phyloP scores from a whole-genome alignment of 192 early-diverging fungal species.

The Paraglomus occultum region DNA sequence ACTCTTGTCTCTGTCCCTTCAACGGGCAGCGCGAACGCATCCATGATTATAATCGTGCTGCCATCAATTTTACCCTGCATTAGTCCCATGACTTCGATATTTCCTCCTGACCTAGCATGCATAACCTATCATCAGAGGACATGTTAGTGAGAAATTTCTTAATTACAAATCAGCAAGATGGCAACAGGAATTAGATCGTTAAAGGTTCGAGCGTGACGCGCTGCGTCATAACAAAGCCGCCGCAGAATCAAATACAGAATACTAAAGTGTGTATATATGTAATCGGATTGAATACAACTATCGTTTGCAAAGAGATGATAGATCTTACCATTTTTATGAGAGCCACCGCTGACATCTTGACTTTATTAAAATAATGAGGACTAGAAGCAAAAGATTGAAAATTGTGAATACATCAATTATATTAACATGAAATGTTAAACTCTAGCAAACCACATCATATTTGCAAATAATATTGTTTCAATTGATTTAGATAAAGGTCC shows the following conservation, averaged over 20 bases:
- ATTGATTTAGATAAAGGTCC: not conserved
- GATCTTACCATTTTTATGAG: slow-evolving; percentile 91
- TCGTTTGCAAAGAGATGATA: too few species aligned
- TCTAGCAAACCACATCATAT: not conserved
- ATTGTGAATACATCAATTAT: not conserved
- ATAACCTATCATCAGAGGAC: slow-evolving; percentile 61
- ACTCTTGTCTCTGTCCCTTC: slow-evolving; percentile 98
- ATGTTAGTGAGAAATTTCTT: not conserved
- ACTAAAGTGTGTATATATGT: not conserved
- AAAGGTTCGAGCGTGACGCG: not conserved
- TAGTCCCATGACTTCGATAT: slow-evolving; percentile 96
- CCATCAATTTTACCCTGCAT: slow-evolving; percentile 94
- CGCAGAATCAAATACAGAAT: not conserved
- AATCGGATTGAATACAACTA: not conserved
- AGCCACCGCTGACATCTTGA: slow-evolving; percentile 92
- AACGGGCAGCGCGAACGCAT: slow-evolving; percentile 95
- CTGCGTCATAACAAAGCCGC: not conserved
- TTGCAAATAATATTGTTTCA: not conserved
- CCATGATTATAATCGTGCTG: slow-evolving; percentile 91
- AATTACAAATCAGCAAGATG: not conserved
- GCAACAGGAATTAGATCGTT: not conserved
- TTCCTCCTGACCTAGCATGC: slow-evolving; percentile 96
- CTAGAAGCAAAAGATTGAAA: slow-evolving; percentile 37
- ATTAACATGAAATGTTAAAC: not conserved
- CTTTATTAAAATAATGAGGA: slow-evolving; percentile 81